Conservation (phyloP, 2,329 filamentous ascomycete genomes). For the Triangularia verruculosa region DNA sequence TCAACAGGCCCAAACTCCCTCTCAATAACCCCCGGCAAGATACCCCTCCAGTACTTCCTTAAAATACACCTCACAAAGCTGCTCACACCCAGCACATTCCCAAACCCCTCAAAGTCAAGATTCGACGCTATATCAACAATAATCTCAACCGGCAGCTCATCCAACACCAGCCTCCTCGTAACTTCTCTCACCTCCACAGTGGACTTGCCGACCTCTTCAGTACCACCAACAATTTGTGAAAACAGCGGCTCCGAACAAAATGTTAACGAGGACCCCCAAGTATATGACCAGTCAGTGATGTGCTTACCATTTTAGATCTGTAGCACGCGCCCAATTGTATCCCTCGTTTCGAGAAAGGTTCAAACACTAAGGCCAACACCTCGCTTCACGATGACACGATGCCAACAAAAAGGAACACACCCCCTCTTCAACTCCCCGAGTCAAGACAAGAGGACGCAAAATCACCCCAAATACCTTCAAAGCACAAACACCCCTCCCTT, state of each 20-base stretch:
- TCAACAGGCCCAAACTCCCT: slow-evolving; percentile 45
- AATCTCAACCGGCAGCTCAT: slow-evolving; percentile 42
- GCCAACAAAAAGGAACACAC: neutral
- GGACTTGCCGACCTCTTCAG: too few species aligned
- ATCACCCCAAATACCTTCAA: slow-evolving; percentile 34
- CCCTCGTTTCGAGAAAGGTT: too few species aligned
- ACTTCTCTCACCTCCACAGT: too few species aligned
- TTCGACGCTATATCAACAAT: slow-evolving; percentile 47
- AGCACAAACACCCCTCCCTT: slow-evolving; percentile 48
- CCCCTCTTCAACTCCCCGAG: neutral
- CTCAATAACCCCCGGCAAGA: slow-evolving; percentile 43
- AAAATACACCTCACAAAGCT: slow-evolving; percentile 42
- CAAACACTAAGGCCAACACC: too few species aligned
- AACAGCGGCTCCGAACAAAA: too few species aligned
- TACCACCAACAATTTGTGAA: too few species aligned
- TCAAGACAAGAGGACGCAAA: slow-evolving; percentile 2
- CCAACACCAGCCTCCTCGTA: neutral
- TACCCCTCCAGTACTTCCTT: slow-evolving; percentile 37
- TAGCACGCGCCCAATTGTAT: too few species aligned
- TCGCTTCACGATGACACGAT: too few species aligned
- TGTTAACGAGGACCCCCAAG: too few species aligned
- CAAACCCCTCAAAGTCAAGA: slow-evolving; percentile 42
- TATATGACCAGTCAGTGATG: too few species aligned
- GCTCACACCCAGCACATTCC: slow-evolving; percentile 29
- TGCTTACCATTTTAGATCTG: too few species aligned